Base-by-base conservation (phyloP, 345 rosid genomes). In the Hibiscus trionum region DNA sequence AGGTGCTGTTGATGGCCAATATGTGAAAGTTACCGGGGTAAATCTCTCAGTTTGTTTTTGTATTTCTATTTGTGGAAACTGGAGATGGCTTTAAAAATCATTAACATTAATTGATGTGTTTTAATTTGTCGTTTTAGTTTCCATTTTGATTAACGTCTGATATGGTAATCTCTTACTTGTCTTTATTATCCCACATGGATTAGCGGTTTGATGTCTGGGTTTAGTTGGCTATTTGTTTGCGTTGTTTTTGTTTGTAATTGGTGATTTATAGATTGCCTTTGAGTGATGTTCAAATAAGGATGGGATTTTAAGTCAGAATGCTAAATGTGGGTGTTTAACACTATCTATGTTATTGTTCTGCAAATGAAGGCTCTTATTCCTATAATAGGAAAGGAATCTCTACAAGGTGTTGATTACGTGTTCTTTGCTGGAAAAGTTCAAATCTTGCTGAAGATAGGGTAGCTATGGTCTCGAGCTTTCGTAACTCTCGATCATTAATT, bases 1-100 rank as follows among this genome's bases (percentile, higher is more conserved):
- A 85, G 93, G 93, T 47, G 97, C 98, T 49, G 77, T 83, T 71
- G 97, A 93, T 86, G 98, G 98, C 42, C 97, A 91, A 68, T 84
- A 85, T 70, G 95, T 93, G 61, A 93, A 91, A 82, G 91, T 93
- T 76, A 91, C 97, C 12, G 98, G 98, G 90, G 98, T 91, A 88
- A 74, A 21, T 29, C 11, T 4, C 15, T 15, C 53, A 29, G 10
- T 47, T 73, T 26, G 16, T 3, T 55, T 35, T 35, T 37, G 1
- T 35, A 3, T 35, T 26, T 50, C 58, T 59, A 19, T 27, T 57
- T 50, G 56, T 49, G 8, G 17, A 21, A 44, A 44, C 44, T 56
- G 26, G 49, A 49, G 27, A 31, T 33, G 55, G 58, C 24, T 47
- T 44, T 70, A 6, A 1, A 15, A 55, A 29, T 44, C 29, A 35